Conservation (phyloP, 495 filamentous ascomycete genomes). For the Acidomyces sp. region DNA sequence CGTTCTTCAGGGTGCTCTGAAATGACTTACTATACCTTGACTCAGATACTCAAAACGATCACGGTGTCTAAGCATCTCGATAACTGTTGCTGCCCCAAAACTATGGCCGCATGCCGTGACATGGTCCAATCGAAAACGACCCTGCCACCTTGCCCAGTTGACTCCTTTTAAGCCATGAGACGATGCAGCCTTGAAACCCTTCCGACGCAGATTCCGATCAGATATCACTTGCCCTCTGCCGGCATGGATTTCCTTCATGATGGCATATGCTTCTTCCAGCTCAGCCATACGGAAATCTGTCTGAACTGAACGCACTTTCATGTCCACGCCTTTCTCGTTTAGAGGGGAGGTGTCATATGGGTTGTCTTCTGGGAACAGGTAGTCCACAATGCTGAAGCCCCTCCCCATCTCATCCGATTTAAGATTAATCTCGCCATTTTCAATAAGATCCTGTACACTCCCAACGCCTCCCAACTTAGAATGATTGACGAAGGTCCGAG, state of each 20-base stretch:
- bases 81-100: conserved; percentile 30
- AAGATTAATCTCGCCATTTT: conserved; percentile 24
- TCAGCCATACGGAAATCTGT: conserved; percentile 33
- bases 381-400: conserved; percentile 30
- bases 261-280: conserved; percentile 31
- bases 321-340: conserved; percentile 31
- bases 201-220: conserved; percentile 35
- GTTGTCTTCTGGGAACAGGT: conserved; percentile 34
- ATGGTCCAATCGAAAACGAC: conserved; percentile 24
- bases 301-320: conserved; percentile 32
- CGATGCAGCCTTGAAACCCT: conserved; percentile 39
- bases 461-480: conserved; percentile 17
- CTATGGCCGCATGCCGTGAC: conserved; percentile 30
- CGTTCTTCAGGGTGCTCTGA: too few relatives aligned
- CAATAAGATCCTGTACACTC: conserved; percentile 21
- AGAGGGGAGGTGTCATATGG: conserved; percentile 29
- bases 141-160: conserved; percentile 30
- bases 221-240: conserved; percentile 29
- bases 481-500: conserved; percentile 33
- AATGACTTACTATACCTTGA: too few relatives aligned
- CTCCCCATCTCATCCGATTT: conserved; percentile 18
- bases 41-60: conserved; percentile 38
- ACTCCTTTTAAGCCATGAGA: conserved; percentile 36
- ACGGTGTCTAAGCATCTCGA: conserved; percentile 32
- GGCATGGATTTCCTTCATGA: conserved; percentile 24